phyloP scores from a whole-genome alignment of 257 asterid species.

The Leptodermis oblonga region DNA sequence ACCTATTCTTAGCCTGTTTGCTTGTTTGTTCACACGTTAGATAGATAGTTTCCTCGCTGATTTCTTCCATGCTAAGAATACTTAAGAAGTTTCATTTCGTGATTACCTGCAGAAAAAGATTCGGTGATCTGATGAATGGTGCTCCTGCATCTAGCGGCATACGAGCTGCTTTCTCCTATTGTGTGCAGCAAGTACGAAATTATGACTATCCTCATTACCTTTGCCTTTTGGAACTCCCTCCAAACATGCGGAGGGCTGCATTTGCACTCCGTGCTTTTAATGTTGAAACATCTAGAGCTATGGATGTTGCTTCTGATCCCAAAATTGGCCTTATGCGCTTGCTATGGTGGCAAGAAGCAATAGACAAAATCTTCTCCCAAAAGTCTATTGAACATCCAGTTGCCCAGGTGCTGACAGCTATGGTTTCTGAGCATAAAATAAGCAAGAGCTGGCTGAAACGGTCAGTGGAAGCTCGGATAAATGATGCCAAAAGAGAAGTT shows the following conservation, averaged over 20 bases:
- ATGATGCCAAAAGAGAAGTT: conserved; percentile 67
- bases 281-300: conserved; percentile 84
- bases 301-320: conserved; percentile 95
- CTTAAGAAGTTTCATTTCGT: not conserved
- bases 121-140: conserved; percentile 38
- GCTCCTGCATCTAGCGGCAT: conserved; percentile 38
- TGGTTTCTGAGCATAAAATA: conserved; percentile 51
- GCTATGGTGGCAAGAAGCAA: conserved; percentile 95
- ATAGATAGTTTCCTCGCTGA: not conserved
- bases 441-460: conserved; percentile 86
- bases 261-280: conserved; percentile 88
- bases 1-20: not conserved
- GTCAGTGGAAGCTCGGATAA: conserved; percentile 77
- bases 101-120: not conserved
- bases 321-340: conserved; percentile 93
- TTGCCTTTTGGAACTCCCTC: conserved; percentile 95
- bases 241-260: conserved; percentile 74
- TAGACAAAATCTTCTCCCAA: conserved; percentile 71
- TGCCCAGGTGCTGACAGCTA: conserved; percentile 69
- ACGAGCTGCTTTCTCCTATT: conserved; percentile 72
- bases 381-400: conserved; percentile 84
- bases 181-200: conserved; percentile 85
- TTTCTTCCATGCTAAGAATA: not conserved
- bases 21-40: not conserved
- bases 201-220: conserved; percentile 95